A percentile compares a stretch with the other conserved stretches of the same genome.
phyloP scores from a whole-genome alignment of 208 protist species.

The Trichomonas vaginalis region DNA sequence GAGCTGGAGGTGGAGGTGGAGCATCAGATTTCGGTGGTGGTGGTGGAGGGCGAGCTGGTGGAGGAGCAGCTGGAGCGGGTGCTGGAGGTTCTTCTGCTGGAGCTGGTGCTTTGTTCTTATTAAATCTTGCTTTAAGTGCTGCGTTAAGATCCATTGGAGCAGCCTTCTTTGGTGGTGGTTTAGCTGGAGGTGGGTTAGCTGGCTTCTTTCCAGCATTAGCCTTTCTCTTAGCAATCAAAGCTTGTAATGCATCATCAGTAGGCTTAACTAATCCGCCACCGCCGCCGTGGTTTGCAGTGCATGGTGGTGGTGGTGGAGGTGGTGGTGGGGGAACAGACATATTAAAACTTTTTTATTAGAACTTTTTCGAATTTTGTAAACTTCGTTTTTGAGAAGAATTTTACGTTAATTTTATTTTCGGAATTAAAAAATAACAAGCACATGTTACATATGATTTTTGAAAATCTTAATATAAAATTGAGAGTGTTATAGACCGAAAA shows the following conservation, averaged over 20 bases:
- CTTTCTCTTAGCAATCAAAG: not conserved
- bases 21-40: too few species aligned
- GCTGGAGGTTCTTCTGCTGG: not conserved
- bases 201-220: not conserved
- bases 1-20: not conserved
- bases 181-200: not conserved
- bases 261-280: not conserved
- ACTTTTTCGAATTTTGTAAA: too few species aligned
- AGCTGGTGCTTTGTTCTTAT: not conserved
- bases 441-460: too few species aligned
- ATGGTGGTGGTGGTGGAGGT: not conserved
- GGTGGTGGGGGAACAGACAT: not conserved
- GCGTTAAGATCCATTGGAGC: not conserved
- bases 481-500: too few species aligned
- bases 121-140: not conserved
- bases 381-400: too few species aligned
- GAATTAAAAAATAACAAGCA: too few species aligned
- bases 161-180: not conserved
- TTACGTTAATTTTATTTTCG: too few species aligned
- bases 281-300: not conserved
- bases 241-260: not conserved
- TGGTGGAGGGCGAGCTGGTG: too few species aligned
- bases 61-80: too few species aligned
- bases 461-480: too few species aligned
- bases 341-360: too few species aligned